Evolutionary conservation across 805 yeast genomes (phyloP).

Genomic region (Zygotorulaspora danielsina): DNA sequence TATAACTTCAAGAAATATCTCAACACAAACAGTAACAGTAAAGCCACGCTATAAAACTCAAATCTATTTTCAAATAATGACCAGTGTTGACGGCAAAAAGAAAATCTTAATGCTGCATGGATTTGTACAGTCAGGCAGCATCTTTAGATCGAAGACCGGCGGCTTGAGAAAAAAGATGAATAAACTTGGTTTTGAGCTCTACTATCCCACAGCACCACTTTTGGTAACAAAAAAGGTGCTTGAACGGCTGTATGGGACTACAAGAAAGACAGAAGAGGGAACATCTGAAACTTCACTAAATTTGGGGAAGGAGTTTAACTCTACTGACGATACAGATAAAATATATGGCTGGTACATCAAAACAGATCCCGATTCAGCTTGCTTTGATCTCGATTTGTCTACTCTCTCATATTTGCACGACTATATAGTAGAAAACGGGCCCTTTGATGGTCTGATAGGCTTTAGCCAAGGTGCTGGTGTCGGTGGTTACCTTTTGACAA

Average conservation of each 20-base stretch:
- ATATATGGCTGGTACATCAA: conserved; percentile 65
- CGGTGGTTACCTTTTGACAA: conserved; percentile 56
- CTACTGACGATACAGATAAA: conserved; percentile 21
- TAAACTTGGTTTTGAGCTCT: conserved; percentile 57
- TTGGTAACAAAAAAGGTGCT: conserved; percentile 56
- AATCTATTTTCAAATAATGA: neutral
- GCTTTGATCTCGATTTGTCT: conserved; percentile 28
- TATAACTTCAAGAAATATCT: too few species aligned
- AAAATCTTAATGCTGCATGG: conserved; percentile 86
- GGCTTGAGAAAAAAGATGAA: conserved; percentile 73
- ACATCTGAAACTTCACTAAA: conserved; percentile 35
- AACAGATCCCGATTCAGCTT: conserved; percentile 36
- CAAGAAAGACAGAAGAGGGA: conserved; percentile 33
- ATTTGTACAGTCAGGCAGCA: conserved; percentile 73
- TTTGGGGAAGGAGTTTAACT: conserved; percentile 36
- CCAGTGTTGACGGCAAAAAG: conserved; percentile 1
- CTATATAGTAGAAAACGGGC: conserved; percentile 55
- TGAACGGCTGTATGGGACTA: conserved; percentile 7
- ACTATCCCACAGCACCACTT: conserved; percentile 71
- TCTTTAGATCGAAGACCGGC: conserved; percentile 79
- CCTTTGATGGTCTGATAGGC: conserved; percentile 81
- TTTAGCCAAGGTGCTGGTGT: conserved; percentile 93
- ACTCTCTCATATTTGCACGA: conserved; percentile 41
- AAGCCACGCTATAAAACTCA: neutral
- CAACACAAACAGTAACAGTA: too few species aligned